phyloP scores from a whole-genome alignment of 2,329 filamentous ascomycete genomes.

The Cladosporium sp. region DNA sequence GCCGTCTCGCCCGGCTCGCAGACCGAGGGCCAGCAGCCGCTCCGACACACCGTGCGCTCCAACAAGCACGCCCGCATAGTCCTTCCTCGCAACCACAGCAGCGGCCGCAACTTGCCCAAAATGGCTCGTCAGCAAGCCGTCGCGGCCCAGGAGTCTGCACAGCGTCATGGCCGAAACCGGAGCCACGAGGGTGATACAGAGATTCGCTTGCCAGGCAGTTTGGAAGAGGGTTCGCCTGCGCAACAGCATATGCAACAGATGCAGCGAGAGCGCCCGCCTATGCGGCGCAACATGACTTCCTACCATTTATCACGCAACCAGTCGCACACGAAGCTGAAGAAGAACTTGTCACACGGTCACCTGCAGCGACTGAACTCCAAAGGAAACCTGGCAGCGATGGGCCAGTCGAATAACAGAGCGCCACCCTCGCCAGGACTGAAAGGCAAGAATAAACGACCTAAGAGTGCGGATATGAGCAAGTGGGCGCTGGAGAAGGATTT shows the following conservation, averaged over 20 bases:
- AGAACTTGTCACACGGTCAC: conserved; percentile 49
- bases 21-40: conserved; percentile 28
- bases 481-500: conserved; percentile 31
- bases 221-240: conserved; percentile 31
- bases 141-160: conserved; percentile 25
- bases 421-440: conserved; percentile 35
- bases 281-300: conserved; percentile 37
- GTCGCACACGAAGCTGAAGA: conserved; percentile 39
- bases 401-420: conserved; percentile 26
- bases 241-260: conserved; percentile 4
- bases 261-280: conserved; percentile 25
- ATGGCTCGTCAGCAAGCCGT: conserved; percentile 29
- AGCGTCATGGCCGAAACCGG: conserved; percentile 31
- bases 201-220: conserved; percentile 38
- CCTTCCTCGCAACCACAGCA: conserved; percentile 38
- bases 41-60: conserved; percentile 28
- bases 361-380: conserved; percentile 44
- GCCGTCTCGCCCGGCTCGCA: conserved; percentile 31
- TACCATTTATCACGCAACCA: conserved; percentile 35
- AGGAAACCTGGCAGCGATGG: conserved; percentile 40
- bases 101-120: conserved; percentile 36
- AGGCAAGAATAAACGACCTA: conserved; percentile 35
- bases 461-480: conserved; percentile 33
- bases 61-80: conserved; percentile 35
- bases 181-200: conserved; percentile 39